Percentiles rank a stretch among this genome's conserved stretches.
phyloP scores from a whole-genome alignment of 768 basidiomycete species.

The Leccinum rimulosum region DNA sequence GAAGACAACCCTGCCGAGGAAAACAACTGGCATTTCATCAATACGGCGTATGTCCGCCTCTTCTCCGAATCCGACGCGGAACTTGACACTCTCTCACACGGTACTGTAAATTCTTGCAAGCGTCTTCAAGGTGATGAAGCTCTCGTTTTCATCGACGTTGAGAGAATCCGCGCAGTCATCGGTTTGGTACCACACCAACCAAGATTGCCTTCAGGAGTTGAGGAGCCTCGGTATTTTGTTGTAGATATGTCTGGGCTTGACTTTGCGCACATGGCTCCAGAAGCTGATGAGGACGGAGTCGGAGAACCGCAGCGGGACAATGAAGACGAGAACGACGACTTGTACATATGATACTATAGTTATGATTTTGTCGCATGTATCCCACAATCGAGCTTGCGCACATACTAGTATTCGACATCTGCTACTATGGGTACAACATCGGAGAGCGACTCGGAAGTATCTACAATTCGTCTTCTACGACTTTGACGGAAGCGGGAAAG shows the following conservation, averaged over 20 bases:
- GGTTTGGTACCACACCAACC: background rate
- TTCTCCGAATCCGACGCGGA: background rate
- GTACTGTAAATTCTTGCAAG: background rate
- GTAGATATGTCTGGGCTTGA: background rate
- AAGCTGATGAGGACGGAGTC: background rate
- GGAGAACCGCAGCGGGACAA: background rate
- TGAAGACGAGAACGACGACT: background rate
- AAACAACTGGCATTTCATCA: background rate
- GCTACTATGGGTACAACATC: too few species aligned
- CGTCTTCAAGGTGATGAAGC: background rate
- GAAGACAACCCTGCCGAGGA: too few species aligned
- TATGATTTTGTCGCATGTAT: too few species aligned
- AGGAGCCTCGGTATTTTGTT: background rate
- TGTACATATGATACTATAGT: background rate
- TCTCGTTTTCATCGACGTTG: background rate
- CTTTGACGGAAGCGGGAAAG: too few species aligned
- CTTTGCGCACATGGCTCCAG: background rate
- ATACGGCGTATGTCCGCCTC: background rate
- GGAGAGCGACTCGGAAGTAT: too few species aligned
- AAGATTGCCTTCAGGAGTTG: background rate
- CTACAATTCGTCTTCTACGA: too few species aligned
- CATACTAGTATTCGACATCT: too few species aligned
- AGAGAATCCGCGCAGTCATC: background rate
- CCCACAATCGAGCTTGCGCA: too few species aligned
- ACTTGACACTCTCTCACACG: background rate